Evolutionary conservation across 768 basidiomycete species (phyloP), one percentile per base, ranked within the genome.

Genomic region (Tricholoma hemisulphureum): DNA sequence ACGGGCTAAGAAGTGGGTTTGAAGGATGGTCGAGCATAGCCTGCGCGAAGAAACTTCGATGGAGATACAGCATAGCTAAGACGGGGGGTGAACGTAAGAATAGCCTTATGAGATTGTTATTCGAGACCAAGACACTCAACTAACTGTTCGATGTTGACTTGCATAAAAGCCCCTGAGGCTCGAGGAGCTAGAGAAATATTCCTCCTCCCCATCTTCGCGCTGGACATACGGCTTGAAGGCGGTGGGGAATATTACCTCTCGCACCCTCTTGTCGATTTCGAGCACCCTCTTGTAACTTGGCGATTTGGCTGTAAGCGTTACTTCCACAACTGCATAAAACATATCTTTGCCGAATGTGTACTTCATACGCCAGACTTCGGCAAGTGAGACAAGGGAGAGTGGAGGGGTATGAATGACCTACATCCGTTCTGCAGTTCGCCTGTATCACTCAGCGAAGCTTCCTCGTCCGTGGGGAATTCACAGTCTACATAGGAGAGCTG

Each of bases 401-500:
- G 7, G 49, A 7, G 32, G n/a, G 35, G 21, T 28, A 41, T 37
- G 41, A 16, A 9, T 6, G 4, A 74, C 81, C 51, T 69, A 86
- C 84, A 83, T 55, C 83, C 83, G 55, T 68, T 73, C 53, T 81
- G 74, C 9, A 72, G 65, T 41, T 80, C 74, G 1, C 83, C 81
- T 7, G 75, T 62, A 18, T 79, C 76, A 46, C 68, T 75, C 20
- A 80, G 50, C 0, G 73, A 72, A 3, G 74, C 75, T 61, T 85
- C 83, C 52, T 84, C 81, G 59, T 86, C 84, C 5, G 70, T 65
- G 0, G 86, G 85, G 49, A 81, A 79, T n/a, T 85, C 82, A 56
- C 84, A 84, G 57, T 87, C 85, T 16, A 84, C 74, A 52, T 85
- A 86, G 3, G 83, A 83, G 5, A 84, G 67, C 10, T 79, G 77